Evolutionary conservation across 768 basidiomycete species (phyloP).

Genomic region (Ramaria sp.): DNA sequence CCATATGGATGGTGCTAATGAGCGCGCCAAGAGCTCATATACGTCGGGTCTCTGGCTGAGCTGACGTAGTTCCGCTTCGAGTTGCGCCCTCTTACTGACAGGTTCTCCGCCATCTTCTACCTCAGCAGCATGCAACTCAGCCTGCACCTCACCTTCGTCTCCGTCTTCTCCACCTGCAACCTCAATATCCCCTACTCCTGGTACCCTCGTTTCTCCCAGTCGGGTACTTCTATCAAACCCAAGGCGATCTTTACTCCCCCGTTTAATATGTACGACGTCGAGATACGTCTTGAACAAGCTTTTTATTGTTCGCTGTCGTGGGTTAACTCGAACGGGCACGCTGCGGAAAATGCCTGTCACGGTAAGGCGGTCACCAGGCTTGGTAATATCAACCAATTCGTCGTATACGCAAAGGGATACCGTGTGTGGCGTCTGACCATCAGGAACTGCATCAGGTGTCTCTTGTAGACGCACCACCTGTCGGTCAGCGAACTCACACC

Average conservation of each 20-base stretch:
- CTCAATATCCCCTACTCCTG: constrained; percentile 59
- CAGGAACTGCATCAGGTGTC: constrained; percentile 94
- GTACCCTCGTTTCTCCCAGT: constrained; percentile 54
- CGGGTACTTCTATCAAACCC: constrained; percentile 76
- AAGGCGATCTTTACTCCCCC: constrained; percentile 41
- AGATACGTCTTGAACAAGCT: constrained; percentile 96
- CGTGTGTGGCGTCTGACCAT: constrained; percentile 97
- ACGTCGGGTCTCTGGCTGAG: constrained; percentile 70
- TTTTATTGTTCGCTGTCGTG: constrained; percentile 83
- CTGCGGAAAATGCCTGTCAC: constrained; percentile 94
- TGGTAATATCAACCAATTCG: constrained; percentile 91
- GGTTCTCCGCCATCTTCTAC: constrained; percentile 28
- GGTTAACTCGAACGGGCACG: constrained; percentile 91
- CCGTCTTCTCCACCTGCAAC: constrained; percentile 57
- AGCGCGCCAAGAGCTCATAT: constrained; percentile 76
- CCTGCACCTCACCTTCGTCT: constrained; percentile 35
- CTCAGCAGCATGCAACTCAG: constrained; percentile 22
- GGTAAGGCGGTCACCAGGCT: constrained; percentile 87
- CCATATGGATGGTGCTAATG: constrained; percentile 92
- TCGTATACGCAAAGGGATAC: constrained; percentile 97
- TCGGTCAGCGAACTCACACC: constrained; percentile 91
- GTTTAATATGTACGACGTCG: constrained; percentile 86
- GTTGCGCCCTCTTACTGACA: constrained; percentile 40
- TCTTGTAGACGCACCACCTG: constrained; percentile 95
- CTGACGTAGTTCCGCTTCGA: constrained; percentile 68